These are phyloP conservation scores for Diutina pseudorugosa DNA, from an alignment of 1,139 yeast species.

Conservation along the genomic window DNA sequence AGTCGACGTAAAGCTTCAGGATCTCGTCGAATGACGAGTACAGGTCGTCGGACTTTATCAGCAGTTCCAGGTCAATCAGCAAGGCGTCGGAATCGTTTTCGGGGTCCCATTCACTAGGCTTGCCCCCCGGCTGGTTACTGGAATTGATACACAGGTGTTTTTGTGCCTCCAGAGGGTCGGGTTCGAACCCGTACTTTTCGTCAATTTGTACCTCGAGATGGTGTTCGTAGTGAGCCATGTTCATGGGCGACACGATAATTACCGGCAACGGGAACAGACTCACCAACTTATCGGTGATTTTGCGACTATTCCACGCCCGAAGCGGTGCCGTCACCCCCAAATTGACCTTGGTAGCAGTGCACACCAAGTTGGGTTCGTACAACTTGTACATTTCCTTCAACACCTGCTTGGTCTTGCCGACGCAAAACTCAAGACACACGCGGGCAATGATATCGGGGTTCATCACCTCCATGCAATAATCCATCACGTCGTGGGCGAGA, in stretches of 20 bases:
- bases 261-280: conserved; percentile 58
- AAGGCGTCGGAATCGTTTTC: conserved; percentile 13
- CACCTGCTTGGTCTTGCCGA: conserved; percentile 46
- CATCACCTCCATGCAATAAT: conserved; percentile 33
- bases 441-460: conserved; percentile 40
- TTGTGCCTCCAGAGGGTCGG: not conserved
- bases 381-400: conserved; percentile 49
- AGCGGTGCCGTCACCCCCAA: conserved; percentile 34
- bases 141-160: not conserved
- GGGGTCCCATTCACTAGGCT: conserved; percentile 3
- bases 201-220: conserved; percentile 11
- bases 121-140: not conserved
- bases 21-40: conserved; percentile 32
- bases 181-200: not conserved
- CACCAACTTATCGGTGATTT: conserved; percentile 51
- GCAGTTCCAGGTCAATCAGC: conserved; percentile 12
- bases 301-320: conserved; percentile 48
- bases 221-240: conserved; percentile 30
- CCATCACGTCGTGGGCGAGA: conserved; percentile 31
- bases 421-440: conserved; percentile 49
- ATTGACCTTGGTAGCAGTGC: conserved; percentile 47
- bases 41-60: conserved; percentile 17
- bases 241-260: conserved; percentile 53
- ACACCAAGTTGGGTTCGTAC: conserved; percentile 53
- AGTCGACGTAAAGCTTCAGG: conserved; percentile 19